Evolutionary conservation across 1,284 basidiomycete species (phyloP).

Genomic region (Fomitopsis palustris): DNA sequence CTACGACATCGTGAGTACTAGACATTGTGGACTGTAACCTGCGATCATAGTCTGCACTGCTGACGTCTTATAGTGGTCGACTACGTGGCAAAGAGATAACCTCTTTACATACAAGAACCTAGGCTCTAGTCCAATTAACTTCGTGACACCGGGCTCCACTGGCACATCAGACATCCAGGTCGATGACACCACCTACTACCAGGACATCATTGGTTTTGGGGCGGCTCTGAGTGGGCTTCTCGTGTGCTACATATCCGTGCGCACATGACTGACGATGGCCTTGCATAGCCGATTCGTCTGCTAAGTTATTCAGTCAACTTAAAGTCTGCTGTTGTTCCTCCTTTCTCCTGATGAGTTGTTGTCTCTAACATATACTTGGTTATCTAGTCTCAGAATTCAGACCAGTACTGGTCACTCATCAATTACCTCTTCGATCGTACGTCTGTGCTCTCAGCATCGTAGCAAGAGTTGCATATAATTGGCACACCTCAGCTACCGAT

Average conservation of each 20-base stretch:
- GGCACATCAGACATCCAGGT: constrained; percentile 44
- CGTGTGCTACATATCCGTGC: neutral
- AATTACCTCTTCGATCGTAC: neutral
- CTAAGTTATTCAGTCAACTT: constrained; percentile 38
- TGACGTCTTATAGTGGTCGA: constrained; percentile 28
- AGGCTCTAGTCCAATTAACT: constrained; percentile 33
- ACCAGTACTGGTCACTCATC: neutral
- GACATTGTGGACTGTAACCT: too few species aligned
- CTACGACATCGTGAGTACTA: constrained; percentile 32
- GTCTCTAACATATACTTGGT: neutral
- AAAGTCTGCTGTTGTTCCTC: constrained; percentile 31
- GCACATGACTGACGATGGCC: neutral
- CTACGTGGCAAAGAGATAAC: constrained; percentile 33
- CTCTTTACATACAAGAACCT: constrained; percentile 32
- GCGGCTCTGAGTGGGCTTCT: constrained; percentile 38
- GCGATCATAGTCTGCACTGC: neutral
- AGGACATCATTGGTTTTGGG: constrained; percentile 46
- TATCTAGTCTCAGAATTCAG: neutral
- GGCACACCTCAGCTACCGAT: neutral
- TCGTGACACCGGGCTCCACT: constrained; percentile 35
- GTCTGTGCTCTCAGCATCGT: neutral
- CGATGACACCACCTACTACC: constrained; percentile 36
- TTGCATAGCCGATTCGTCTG: constrained; percentile 47
- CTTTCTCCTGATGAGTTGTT: neutral
- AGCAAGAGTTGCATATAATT: neutral